Base-by-base conservation (phyloP, 2,329 filamentous ascomycete species). In the Leptodontidium sp. region DNA sequence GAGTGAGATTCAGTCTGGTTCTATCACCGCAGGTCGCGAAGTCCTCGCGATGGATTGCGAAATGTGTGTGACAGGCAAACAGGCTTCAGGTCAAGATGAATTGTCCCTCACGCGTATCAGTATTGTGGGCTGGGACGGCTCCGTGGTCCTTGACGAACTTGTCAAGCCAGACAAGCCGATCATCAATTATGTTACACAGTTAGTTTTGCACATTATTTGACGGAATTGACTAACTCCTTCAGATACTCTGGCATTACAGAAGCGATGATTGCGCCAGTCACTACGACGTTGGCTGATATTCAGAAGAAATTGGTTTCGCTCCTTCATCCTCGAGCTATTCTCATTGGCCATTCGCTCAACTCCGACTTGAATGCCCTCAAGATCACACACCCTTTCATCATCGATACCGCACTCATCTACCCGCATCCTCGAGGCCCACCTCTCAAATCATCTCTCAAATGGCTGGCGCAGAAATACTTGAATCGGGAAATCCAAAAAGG, bases 131-230 rank as follows among this genome's bases (percentile, higher is more conserved):
- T 99, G 96, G 95, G 88, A 94, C 74, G 94, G 94, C 61, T 87
- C 89, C 43, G 87, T 92, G 11, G 84, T 97, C 17, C 82, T 98
- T 63, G 96, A 99, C 78, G 92, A 97, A 81, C 87, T 98, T 14
- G 96, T 99, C 76, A 97, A 96, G 82, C 96, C 96, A 0, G 86
- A 90, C 55, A 90, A 92, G 73, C 91, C 93, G n/a, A 94, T 99
- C 76, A 91, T 88, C 67, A 92, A 99, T 83, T 98, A 99, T 78
- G 86, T 99, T 50, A 99, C 96, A 1, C 90, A 87, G 74, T 84
- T 77, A 72, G 77, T 73, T 59, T 26, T 55, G 5, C n/a, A 49
- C 32, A 9, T 55, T 14, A 52, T 11, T 7, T 8, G 11, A 32
- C 63, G 26, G 68, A 53, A 76, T 61, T 26, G 14, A 66, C 73